Base-by-base conservation (phyloP, 164 flowering plant species). In the Nymphaea thermarum region DNA sequence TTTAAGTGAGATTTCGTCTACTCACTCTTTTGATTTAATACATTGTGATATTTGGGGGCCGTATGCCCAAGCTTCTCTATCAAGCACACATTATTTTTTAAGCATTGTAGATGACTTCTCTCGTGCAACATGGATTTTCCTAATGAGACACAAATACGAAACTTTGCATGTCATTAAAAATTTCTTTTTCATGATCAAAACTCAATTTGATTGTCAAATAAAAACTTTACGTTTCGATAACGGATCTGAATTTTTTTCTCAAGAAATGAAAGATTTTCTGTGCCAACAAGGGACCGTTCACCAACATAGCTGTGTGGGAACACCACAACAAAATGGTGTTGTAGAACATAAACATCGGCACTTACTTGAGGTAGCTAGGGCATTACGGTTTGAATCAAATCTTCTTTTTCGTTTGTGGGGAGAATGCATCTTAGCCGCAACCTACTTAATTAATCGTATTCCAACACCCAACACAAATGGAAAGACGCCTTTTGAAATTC, bases 21-120 rank as follows among this genome's bases (percentile, higher is more conserved):
- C 60, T 8, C 16, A 55, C 16, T 10, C 10, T 64, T 67, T 67
- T 67, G 43, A 14, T 16, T 5, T 67, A 5, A 67, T 67, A 16
- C 63, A 67, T 51, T 67, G 62, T 18, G 69, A 67, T 67, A 45
- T 53, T 8, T 67, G 64, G 64, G 69, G 69, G 15, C 62, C 62
- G 15, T 55, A 51, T 55, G 14, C 25, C 6, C 36, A 10, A n/a
- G 36, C 69, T 5, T 55, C 69, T 25, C 63, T 67, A 8, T 16
- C 63, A 2, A 43, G 63, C 51, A 63, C 69, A 47, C 43, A 59
- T 55, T 67, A 51, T 55, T 55, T 67, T 51, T 17, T 55, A 51
- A 47, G 63, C 16, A 67, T 67, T 55, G 25, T 67, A 10, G 63
- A 67, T 51, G 63, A 67, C 25, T 55, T 36, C 4, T 17, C 42